Evolutionary conservation across 495 filamentous ascomycete genomes (phyloP), one percentile per base, ranked within the genome.

Genomic region (Penicillium cosmopolitanum): DNA sequence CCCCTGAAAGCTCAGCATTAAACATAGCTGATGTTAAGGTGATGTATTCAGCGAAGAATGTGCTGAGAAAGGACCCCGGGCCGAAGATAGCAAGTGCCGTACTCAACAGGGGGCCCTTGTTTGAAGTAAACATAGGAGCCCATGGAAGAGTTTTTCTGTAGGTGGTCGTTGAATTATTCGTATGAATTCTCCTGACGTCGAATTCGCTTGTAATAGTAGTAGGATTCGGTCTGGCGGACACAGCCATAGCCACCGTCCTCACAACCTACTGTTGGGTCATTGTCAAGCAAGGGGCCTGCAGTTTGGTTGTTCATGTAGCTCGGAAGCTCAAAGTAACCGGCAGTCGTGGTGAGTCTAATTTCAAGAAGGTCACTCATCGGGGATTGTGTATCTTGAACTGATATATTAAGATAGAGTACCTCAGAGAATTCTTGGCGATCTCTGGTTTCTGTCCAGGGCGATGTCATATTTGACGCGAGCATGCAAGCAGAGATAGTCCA

Each of bases 261-360:
- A 11, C 68, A 71, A 16, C 33, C 21, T 7, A 23, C 18, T 13
- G n/a, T 58, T 1, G 68, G 61, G 11, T 63, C 60, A 5, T 53
- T 57, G 0, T 55, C 58, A 1, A 72, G 47, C 31, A 76, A 47
- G 7, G 58, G 47, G 0, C 73, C 72, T 0, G 66, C 44, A 18
- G 33, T 53, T 15, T 56, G 42, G 11, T 56, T 57, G 38, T 74
- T 76, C 36, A 61, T 52, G 55, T 70, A 66, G 35, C 66, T 73
- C 3, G 73, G 73, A 4, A 74, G 51, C 58, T 74, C 72, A 51
- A 76, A 76, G 38, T 68, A 74, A 3, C 70, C 73, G 5, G 66
- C 58, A 6, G 67, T 74, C 8, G 64, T 75, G 11, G 62, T 62
- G 5, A 69, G 40, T 7, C n/a, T 64, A 11, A 71, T 56, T 33